Percentiles rank a stretch among this genome's conserved stretches.
These are phyloP conservation scores for Arachnopeziza araneosa DNA, from an alignment of 2,329 filamentous ascomycete genomes.

Conservation along the genomic window DNA sequence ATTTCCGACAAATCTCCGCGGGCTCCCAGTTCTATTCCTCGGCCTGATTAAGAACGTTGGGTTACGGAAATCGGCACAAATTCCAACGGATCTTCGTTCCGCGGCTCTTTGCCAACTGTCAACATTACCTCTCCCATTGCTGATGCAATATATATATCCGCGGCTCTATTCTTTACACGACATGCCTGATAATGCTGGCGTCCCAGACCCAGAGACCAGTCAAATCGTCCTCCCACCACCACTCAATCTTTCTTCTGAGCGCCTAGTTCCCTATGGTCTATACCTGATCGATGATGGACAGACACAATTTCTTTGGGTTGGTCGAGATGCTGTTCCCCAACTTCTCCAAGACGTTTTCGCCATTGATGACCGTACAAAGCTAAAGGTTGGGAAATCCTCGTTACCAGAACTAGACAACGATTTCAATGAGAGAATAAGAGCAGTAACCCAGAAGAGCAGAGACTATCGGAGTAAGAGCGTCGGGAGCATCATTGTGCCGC, in stretches of 20 bases:
- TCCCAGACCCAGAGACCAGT: constrained; percentile 78
- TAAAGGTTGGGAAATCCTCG: constrained; percentile 86
- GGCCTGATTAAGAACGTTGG: constrained; percentile 95
- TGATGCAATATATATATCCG: constrained; percentile 91
- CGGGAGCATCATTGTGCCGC: constrained; percentile 87
- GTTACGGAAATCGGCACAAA: constrained; percentile 86
- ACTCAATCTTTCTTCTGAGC: constrained; percentile 81
- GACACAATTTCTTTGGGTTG: constrained; percentile 96
- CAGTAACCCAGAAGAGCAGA: constrained; percentile 85
- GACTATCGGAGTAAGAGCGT: constrained; percentile 83
- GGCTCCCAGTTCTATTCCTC: constrained; percentile 83
- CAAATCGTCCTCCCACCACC: constrained; percentile 84
- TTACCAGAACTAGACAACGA: constrained; percentile 88
- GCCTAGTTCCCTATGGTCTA: constrained; percentile 80
- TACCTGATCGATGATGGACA: constrained; percentile 97
- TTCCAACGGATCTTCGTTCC: constrained; percentile 87
- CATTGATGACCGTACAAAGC: constrained; percentile 70
- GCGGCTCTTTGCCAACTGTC: constrained; percentile 92
- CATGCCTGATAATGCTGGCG: constrained; percentile 90
- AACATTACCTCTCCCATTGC: constrained; percentile 79
- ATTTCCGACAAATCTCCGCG: constrained; percentile 87
- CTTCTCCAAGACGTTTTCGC: constrained; percentile 88
- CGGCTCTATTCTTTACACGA: constrained; percentile 84
- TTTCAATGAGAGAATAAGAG: constrained; percentile 90
- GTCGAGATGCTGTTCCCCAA: constrained; percentile 85